A percentile compares a stretch with the other conserved stretches of the same genome.
Evolutionary conservation across 768 basidiomycete genomes (phyloP).

Genomic region (Antrodiella citrinella): DNA sequence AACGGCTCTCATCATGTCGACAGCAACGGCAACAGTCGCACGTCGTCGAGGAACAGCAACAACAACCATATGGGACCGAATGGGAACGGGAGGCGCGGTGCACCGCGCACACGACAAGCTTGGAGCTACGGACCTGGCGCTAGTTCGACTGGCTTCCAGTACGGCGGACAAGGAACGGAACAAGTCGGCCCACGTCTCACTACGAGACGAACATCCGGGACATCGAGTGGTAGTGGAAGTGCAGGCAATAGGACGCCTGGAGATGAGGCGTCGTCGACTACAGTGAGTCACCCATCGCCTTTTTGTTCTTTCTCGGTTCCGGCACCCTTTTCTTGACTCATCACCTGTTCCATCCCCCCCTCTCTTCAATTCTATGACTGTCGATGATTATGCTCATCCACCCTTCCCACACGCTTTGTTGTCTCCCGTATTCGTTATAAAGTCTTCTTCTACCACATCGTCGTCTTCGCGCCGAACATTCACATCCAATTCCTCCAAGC

Average conservation of each 20-base stretch:
- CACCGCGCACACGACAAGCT: slow-evolving; percentile 21
- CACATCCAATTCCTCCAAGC: slow-evolving; percentile 71
- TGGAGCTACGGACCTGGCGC: slow-evolving; percentile 70
- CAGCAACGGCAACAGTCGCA: slow-evolving; percentile 23
- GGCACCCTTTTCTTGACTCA: neutral
- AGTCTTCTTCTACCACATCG: slow-evolving; percentile 74
- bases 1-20: slow-evolving; percentile 23
- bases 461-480: slow-evolving; percentile 74
- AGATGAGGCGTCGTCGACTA: slow-evolving; percentile 70
- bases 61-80: slow-evolving; percentile 16
- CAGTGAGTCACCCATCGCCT: slow-evolving; percentile 43
- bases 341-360: neutral
- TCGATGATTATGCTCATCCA: neutral
- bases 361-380: neutral
- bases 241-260: slow-evolving; percentile 52
- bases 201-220: slow-evolving; percentile 41
- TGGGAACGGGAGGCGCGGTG: slow-evolving; percentile 21
- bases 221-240: slow-evolving; percentile 37
- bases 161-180: slow-evolving; percentile 27
- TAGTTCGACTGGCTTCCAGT: slow-evolving; percentile 36
- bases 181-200: slow-evolving; percentile 61
- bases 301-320: slow-evolving; percentile 2
- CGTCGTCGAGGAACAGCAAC: slow-evolving; percentile 26
- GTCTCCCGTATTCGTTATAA: neutral
- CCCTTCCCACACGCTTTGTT: neutral